These are phyloP conservation scores for Deakozyma indianensis DNA, from an alignment of 805 yeast genomes.

Conservation along the genomic window DNA sequence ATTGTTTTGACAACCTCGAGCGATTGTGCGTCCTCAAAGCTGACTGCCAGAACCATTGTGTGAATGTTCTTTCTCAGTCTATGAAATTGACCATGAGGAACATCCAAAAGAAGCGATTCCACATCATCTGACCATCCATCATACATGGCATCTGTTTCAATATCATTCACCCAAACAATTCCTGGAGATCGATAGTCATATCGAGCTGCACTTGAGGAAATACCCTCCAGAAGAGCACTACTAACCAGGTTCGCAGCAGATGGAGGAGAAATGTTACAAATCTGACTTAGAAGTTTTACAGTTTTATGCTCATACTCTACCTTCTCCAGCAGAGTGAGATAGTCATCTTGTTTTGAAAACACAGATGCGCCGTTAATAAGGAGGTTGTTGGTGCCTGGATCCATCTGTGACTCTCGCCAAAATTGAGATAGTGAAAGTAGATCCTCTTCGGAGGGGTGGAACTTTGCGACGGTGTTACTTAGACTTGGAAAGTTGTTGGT, in stretches of 20 bases:
- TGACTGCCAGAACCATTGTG: slow-evolving; percentile 55
- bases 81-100: slow-evolving; percentile 51
- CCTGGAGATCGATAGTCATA: slow-evolving; percentile 23
- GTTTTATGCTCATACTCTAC: slow-evolving; percentile 1
- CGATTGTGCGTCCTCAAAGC: slow-evolving; percentile 40
- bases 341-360: slow-evolving; percentile 26
- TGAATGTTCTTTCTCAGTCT: slow-evolving; percentile 59
- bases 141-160: slow-evolving; percentile 50
- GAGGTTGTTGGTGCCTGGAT: slow-evolving; percentile 22
- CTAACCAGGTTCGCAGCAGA: slow-evolving; percentile 18
- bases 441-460: neutral
- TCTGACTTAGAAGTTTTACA: neutral
- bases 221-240: slow-evolving; percentile 9
- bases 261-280: neutral
- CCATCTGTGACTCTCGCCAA: slow-evolving; percentile 2
- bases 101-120: slow-evolving; percentile 30
- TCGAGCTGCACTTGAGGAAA: slow-evolving; percentile 11
- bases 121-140: slow-evolving; percentile 30
- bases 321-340: slow-evolving; percentile 6
- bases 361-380: slow-evolving; percentile 56
- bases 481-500: slow-evolving; percentile 39
- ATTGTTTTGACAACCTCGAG: slow-evolving; percentile 30
- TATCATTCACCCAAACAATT: slow-evolving; percentile 63
- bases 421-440: neutral
- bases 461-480: neutral